These are phyloP conservation scores for Peronosclerospora sorghi DNA, from an alignment of 352 stramenopile genomes.

Conservation along the genomic window DNA sequence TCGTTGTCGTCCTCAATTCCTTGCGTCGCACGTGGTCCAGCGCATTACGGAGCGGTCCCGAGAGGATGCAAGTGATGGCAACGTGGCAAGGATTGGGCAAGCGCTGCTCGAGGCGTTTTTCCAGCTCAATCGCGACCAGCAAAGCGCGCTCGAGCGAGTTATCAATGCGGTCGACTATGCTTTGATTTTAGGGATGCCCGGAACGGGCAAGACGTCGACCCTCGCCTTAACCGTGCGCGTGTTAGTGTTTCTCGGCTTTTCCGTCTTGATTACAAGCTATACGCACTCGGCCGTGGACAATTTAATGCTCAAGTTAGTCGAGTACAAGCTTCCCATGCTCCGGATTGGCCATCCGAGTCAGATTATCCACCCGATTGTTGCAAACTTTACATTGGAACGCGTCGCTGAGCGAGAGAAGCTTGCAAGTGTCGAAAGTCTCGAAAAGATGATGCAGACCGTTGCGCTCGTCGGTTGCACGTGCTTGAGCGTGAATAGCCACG, in stretches of 20 bases:
- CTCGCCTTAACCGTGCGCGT: constrained; percentile 91
- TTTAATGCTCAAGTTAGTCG: constrained; percentile 89
- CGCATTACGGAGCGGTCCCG: constrained; percentile 29
- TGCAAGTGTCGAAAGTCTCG: constrained; percentile 34
- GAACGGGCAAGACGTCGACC: constrained; percentile 94
- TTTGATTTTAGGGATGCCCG: constrained; percentile 91
- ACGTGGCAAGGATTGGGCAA: constrained; percentile 9
- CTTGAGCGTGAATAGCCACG: constrained; percentile 60
- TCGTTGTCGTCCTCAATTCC: constrained; percentile 49
- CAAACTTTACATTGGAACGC: constrained; percentile 40
- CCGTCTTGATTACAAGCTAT: constrained; percentile 95
- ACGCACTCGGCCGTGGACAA: constrained; percentile 98
- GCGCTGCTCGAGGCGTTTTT: constrained; percentile 38
- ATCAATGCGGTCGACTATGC: constrained; percentile 90
- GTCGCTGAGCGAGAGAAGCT: constrained; percentile 20
- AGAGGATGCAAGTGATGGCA: constrained; percentile 7
- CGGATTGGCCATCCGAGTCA: constrained; percentile 61
- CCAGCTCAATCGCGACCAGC: constrained; percentile 71
- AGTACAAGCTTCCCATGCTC: constrained; percentile 48
- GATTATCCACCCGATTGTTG: constrained; percentile 53
- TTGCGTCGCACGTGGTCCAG: constrained; percentile 27
- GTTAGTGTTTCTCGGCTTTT: constrained; percentile 85
- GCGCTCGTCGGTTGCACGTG: constrained; percentile 70
- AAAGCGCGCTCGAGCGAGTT: constrained; percentile 54
- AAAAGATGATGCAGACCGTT: constrained; percentile 33